phyloP scores from a whole-genome alignment of 371 early-diverging fungal genomes.

The Syncephalastrum sp. region DNA sequence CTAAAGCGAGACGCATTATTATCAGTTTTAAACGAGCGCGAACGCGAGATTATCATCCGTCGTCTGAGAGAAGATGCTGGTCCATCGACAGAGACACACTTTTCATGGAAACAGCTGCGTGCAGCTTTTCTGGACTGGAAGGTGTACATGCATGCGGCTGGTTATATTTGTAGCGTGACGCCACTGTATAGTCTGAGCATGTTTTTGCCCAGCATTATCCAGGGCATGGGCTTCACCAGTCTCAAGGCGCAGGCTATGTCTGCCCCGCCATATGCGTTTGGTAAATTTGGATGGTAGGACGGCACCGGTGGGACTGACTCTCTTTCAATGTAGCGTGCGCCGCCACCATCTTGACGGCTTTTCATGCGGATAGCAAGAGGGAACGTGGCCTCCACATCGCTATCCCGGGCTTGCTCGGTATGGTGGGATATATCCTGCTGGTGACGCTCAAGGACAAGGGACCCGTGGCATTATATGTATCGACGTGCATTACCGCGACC shows the following conservation, averaged over 20 bases:
- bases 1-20: too few relatives aligned
- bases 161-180: constrained; percentile 55
- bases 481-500: constrained; percentile 50
- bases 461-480: constrained; percentile 39
- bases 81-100: constrained; percentile 55
- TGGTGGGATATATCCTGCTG: constrained; percentile 64
- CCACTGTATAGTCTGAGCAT: constrained; percentile 63
- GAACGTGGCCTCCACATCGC: constrained; percentile 69
- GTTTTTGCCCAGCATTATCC: constrained; percentile 73
- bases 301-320: too few relatives aligned
- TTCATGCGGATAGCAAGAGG: constrained; percentile 61
- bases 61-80: constrained; percentile 65
- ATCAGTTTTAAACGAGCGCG: constrained; percentile 52
- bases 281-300: neutral
- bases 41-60: constrained; percentile 55
- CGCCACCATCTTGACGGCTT: constrained; percentile 54
- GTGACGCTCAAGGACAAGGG: constrained; percentile 31
- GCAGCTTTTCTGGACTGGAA: constrained; percentile 57
- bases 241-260: constrained; percentile 49
- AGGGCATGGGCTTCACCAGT: constrained; percentile 58
- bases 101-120: constrained; percentile 58
- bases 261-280: constrained; percentile 18
- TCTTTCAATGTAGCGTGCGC: constrained; percentile 35
- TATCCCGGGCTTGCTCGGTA: constrained; percentile 55
- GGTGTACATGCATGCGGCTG: constrained; percentile 55